These are phyloP conservation scores for Rhizoclosmatium sp. DNA, from an alignment of 192 early-diverging fungal genomes.

Conservation along the genomic window DNA sequence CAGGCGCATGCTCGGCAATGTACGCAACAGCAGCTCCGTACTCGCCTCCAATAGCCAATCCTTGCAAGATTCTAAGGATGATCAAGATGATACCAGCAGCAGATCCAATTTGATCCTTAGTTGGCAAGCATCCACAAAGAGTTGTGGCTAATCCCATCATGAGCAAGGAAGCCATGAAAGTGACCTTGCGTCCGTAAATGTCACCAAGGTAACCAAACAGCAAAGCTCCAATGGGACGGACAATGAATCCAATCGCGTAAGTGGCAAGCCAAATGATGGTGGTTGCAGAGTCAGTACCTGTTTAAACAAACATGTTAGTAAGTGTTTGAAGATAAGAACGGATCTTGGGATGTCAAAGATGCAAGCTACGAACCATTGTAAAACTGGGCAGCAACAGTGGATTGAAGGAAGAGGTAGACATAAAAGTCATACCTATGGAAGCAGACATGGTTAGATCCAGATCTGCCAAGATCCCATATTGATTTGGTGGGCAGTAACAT, in stretches of 20 bases:
- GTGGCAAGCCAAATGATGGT: slow-evolving; percentile 29
- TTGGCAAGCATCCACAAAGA: slow-evolving; percentile 46
- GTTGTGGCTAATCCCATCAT: slow-evolving; percentile 42
- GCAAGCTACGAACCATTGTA: slow-evolving; percentile 14
- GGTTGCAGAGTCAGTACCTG: background rate
- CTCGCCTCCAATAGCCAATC: slow-evolving; percentile 45
- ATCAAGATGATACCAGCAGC: slow-evolving; percentile 37
- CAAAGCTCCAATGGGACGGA: slow-evolving; percentile 43
- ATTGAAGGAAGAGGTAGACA: slow-evolving; percentile 24
- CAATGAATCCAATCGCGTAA: slow-evolving; percentile 43
- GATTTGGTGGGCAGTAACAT: background rate
- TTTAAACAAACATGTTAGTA: too few relatives aligned
- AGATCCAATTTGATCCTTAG: slow-evolving; percentile 25
- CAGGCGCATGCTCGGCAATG: slow-evolving; percentile 42
- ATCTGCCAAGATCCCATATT: background rate
- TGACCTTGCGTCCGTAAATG: slow-evolving; percentile 40
- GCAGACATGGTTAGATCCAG: background rate
- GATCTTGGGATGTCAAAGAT: background rate
- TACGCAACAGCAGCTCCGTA: slow-evolving; percentile 43
- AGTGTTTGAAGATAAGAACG: too few relatives aligned
- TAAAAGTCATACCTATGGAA: slow-evolving; percentile 31
- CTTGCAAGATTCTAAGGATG: slow-evolving; percentile 42
- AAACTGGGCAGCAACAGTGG: slow-evolving; percentile 20
- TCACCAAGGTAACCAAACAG: slow-evolving; percentile 46
- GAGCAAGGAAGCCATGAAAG: slow-evolving; percentile 36